These are phyloP conservation scores for Yamagishiella unicocca DNA, from an alignment of 139 green algal species.

Conservation along the genomic window DNA sequence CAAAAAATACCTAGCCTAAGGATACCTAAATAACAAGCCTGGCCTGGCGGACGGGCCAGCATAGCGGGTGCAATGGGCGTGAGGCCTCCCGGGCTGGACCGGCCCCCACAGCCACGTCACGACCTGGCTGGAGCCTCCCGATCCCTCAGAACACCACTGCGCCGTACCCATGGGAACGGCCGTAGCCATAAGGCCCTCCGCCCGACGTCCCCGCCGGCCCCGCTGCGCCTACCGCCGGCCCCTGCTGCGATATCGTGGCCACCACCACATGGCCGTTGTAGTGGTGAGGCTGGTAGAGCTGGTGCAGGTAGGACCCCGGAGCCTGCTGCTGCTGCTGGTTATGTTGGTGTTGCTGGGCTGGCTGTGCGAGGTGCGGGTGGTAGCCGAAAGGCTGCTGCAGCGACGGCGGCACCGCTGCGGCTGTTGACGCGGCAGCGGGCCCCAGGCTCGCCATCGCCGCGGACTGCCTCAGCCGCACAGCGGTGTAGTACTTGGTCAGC, in stretches of 20 bases:
- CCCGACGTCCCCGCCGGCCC: neutral
- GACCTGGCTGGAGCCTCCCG: neutral
- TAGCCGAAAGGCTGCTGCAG: neutral
- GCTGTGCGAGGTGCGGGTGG: neutral
- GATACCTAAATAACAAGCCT: too few species aligned
- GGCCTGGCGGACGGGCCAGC: too few species aligned
- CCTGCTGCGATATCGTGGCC: too few species aligned
- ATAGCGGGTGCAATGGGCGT: too few species aligned
- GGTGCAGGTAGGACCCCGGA: neutral
- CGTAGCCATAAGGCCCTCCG: neutral
- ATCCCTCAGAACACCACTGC: neutral
- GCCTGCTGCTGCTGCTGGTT: neutral
- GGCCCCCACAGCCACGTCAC: neutral
- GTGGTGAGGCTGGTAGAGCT: neutral
- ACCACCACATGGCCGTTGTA: too few species aligned
- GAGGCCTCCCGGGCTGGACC: too few species aligned
- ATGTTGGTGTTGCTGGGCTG: neutral
- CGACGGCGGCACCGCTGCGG: neutral
- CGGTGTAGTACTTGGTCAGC: conserved; percentile 55
- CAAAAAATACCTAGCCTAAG: too few species aligned
- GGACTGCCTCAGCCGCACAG: conserved; percentile 57
- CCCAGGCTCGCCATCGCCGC: neutral
- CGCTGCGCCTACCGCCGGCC: neutral
- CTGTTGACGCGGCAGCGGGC: neutral
- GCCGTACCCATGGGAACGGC: neutral